Percentiles rank a stretch among this genome's conserved stretches.
phyloP scores from a whole-genome alignment of 2,329 filamentous ascomycete species.

The Calonectria montana region DNA sequence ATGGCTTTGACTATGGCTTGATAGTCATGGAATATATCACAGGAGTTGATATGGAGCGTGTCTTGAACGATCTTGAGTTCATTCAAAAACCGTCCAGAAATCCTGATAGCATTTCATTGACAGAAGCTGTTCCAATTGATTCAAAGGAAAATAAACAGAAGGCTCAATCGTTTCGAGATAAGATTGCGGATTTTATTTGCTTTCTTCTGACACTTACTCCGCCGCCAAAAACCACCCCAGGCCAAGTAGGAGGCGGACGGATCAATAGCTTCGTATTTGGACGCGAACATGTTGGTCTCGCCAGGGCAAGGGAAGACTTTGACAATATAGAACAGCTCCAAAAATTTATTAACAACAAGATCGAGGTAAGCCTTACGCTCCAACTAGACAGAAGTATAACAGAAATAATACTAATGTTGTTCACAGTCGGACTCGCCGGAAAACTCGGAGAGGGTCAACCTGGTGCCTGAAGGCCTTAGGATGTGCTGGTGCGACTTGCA shows the following conservation, averaged over 20 bases:
- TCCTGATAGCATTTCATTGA: background rate
- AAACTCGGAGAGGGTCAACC: background rate
- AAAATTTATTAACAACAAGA: background rate
- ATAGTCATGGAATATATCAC: background rate
- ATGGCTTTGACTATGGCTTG: background rate
- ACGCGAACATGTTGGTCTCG: background rate
- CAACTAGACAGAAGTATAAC: background rate
- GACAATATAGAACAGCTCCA: background rate
- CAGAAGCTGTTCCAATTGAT: background rate
- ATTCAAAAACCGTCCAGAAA: background rate
- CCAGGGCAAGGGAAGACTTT: background rate
- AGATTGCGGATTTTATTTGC: background rate
- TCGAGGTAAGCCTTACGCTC: background rate
- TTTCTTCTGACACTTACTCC: background rate
- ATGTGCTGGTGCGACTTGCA: background rate
- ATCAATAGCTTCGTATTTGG: background rate
- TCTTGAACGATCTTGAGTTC: background rate
- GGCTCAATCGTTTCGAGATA: background rate
- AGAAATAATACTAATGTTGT: background rate
- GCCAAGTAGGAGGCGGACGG: background rate
- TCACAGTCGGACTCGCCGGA: background rate
- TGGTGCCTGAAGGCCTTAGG: background rate
- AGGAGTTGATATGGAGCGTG: background rate
- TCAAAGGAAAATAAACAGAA: background rate
- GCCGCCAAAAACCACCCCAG: background rate